These are phyloP conservation scores for Bacidia rubella DNA, from an alignment of 495 filamentous ascomycete species.

Conservation along the genomic window DNA sequence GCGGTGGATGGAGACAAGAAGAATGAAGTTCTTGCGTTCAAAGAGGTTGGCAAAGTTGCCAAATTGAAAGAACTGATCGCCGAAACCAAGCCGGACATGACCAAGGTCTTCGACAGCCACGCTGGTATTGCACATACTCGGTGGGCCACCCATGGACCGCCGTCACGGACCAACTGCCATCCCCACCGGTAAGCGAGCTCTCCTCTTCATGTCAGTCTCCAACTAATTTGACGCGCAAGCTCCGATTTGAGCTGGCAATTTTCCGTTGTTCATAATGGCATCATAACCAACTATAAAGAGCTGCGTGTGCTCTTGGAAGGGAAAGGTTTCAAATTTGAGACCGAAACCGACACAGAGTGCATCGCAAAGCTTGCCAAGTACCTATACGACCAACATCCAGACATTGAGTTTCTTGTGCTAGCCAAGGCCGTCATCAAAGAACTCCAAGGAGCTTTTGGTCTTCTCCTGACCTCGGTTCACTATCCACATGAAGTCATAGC, in stretches of 20 bases:
- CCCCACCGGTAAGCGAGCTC: constrained; percentile 69
- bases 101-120: constrained; percentile 90
- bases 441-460: constrained; percentile 91
- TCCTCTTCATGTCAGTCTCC: background rate
- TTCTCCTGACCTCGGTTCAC: constrained; percentile 94
- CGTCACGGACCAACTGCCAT: constrained; percentile 91
- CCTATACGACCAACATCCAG: constrained; percentile 88
- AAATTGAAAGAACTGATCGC: constrained; percentile 89
- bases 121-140: constrained; percentile 96
- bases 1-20: constrained; percentile 97
- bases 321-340: constrained; percentile 98
- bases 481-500: constrained; percentile 97
- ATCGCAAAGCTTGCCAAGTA: constrained; percentile 99
- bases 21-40: constrained; percentile 92
- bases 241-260: constrained; percentile 89
- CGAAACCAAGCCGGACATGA: constrained; percentile 66
- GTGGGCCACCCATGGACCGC: constrained; percentile 95
- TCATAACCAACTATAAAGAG: constrained; percentile 99
- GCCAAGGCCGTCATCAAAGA: constrained; percentile 97
- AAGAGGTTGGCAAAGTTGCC: constrained; percentile 97
- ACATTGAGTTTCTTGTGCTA: constrained; percentile 88
- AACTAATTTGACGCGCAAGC: constrained; percentile 22
- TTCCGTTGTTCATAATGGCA: constrained; percentile 95
- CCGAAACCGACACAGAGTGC: constrained; percentile 96
- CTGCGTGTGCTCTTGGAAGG: constrained; percentile 79